Evolutionary conservation across 306 rosid species (phyloP), one percentile per base, ranked within the genome.

Genomic region (Acmispon strigosus): DNA sequence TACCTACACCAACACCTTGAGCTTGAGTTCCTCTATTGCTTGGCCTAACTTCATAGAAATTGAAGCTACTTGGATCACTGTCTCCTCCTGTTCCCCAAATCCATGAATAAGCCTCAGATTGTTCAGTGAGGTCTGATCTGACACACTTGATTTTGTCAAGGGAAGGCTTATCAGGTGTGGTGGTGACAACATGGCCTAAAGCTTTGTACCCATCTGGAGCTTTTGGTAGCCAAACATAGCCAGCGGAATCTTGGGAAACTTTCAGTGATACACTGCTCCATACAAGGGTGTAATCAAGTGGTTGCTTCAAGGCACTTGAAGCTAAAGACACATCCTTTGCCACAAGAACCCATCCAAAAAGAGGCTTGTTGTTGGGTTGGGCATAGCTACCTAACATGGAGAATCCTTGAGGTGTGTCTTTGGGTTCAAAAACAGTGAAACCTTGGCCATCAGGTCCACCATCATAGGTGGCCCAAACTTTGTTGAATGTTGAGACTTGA

Each of bases 371-470:
- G 76, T 92, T 92, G 0, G 85, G 78, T 63, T 89, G 96, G 70
- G 83, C 66, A 13, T 89, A 89, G 77, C 77, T 73, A 15, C 92
- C 92, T 12, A 92, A 69, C 77, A 80, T 77, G 8, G 48, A 81
- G 79, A 92, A 89, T 6, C 86, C 98, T 13, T 84, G 64, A 6
- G 96, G 81, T 48, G 87, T 42, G 7, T 60, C 72, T 10, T 76
- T 70, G 19, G 98, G 98, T 47, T 92, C 98, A 41, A 73, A 92
- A 78, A 92, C 84, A 5, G 87, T 81, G 2, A 81, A 90, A 2
- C 98, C 98, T 4, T 47, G 62, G 65, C 87, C 61, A 12, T 56
- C 86, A 20, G 90, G 84, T 41, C 96, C 98, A 20, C 96, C 96
- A 75, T 86, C 89, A 44, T 72, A 61, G 51, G 78, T 72, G 16